Conservation (phyloP, 2,329 filamentous ascomycete species). For the Zymoseptoria pseudotritici region DNA sequence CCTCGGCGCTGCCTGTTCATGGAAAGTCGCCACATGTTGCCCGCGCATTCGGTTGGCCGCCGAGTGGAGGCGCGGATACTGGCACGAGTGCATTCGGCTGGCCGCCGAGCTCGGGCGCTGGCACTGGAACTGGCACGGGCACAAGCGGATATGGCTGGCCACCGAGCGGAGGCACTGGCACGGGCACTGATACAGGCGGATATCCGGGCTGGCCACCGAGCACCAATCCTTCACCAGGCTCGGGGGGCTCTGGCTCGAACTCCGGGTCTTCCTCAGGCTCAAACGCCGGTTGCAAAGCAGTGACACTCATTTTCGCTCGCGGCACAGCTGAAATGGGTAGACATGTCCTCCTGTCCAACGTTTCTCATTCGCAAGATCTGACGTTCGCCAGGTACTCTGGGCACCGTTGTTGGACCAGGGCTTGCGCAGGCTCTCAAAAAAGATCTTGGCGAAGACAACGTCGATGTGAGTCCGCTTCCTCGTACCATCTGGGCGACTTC, state of each 20-base stretch:
- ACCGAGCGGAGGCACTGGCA: not conserved
- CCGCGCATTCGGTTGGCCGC: not conserved
- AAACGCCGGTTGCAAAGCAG: slow-evolving; percentile 32
- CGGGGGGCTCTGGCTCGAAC: not conserved
- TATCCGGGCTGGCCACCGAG: not conserved
- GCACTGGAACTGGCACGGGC: too few species aligned
- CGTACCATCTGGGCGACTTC: not conserved
- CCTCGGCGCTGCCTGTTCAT: not conserved
- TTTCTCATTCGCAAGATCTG: not conserved
- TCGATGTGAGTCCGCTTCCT: slow-evolving; percentile 7
- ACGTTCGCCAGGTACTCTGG: not conserved
- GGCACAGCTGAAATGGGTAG: slow-evolving; percentile 49
- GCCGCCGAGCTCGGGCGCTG: too few species aligned
- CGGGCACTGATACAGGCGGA: not conserved
- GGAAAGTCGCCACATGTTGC: not conserved
- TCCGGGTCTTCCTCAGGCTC: slow-evolving; percentile 5
- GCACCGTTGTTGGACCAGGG: slow-evolving; percentile 11
- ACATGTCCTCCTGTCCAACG: slow-evolving; percentile 39
- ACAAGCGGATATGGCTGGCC: not conserved
- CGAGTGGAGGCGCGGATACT: too few species aligned
- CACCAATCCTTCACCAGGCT: too few species aligned
- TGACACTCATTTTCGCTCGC: slow-evolving; percentile 53
- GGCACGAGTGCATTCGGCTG: too few species aligned
- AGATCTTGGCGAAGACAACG: slow-evolving; percentile 13
- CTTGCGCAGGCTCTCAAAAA: slow-evolving; percentile 13